These are phyloP conservation scores for Tylopilus balloui DNA, from an alignment of 768 basidiomycete species.

Conservation along the genomic window DNA sequence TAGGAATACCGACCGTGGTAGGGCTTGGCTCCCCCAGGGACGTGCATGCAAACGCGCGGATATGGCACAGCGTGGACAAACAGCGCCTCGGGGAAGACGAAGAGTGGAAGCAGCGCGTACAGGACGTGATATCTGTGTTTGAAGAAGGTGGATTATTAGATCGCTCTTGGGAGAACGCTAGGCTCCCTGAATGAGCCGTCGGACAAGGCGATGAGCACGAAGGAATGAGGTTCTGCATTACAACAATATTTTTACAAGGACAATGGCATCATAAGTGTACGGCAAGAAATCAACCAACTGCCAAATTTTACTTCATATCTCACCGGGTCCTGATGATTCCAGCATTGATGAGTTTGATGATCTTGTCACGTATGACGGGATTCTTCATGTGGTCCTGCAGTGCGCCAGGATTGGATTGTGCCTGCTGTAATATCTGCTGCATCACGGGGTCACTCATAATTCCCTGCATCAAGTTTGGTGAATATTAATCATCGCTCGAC, in stretches of 20 bases:
- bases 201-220: not conserved
- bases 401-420: constrained; percentile 82
- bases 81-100: constrained; percentile 32
- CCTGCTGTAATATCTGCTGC: constrained; percentile 93
- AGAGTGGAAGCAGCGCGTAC: constrained; percentile 40
- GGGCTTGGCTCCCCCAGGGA: constrained; percentile 69
- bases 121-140: constrained; percentile 41
- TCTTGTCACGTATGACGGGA: constrained; percentile 71
- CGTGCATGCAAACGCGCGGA: constrained; percentile 67
- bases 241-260: constrained; percentile 17
- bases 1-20: constrained; percentile 58
- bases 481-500: constrained; percentile 1
- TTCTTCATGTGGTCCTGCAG: constrained; percentile 98
- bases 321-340: constrained; percentile 89
- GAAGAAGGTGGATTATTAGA: constrained; percentile 49
- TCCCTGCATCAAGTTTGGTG: constrained; percentile 38
- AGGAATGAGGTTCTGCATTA: constrained; percentile 10
- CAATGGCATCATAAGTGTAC: constrained; percentile 21
- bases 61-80: constrained; percentile 59
- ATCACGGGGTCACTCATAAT: constrained; percentile 92
- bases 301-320: constrained; percentile 16
- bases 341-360: constrained; percentile 85
- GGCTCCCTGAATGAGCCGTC: constrained; percentile 8
- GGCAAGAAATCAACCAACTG: constrained; percentile 11
- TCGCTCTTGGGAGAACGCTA: constrained; percentile 71